Percentiles rank a stretch among this genome's conserved stretches.
These are phyloP conservation scores for Agapanthus africanus DNA, from an alignment of 106 monocot genomes.

Conservation along the genomic window DNA sequence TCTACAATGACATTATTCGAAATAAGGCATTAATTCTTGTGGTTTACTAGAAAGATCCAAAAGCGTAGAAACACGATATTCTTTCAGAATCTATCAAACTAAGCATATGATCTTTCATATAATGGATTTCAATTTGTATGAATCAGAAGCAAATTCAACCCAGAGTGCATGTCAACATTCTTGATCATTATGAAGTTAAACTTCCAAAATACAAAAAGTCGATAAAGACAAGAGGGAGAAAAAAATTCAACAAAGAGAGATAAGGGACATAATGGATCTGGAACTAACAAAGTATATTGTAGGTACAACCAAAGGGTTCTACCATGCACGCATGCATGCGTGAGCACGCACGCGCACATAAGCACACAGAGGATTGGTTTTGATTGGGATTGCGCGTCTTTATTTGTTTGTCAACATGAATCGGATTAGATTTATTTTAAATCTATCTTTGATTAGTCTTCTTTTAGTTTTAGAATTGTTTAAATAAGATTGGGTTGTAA, in stretches of 20 bases:
- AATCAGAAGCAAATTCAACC: not conserved
- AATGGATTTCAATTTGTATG: not conserved
- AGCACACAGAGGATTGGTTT: too few species aligned
- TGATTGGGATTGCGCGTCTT: too few species aligned
- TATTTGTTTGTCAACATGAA: too few species aligned
- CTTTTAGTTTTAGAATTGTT: too few species aligned
- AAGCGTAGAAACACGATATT: not conserved
- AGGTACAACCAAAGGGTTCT: not conserved
- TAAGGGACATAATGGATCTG: not conserved
- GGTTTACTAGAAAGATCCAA: not conserved
- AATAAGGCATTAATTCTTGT: not conserved
- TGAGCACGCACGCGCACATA: not conserved
- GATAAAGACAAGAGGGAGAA: not conserved
- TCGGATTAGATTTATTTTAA: too few species aligned
- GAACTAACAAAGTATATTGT: not conserved
- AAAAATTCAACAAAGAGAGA: not conserved
- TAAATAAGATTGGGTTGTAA: too few species aligned
- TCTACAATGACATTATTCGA: not conserved
- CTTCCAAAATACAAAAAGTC: not conserved
- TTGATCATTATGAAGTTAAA: too few species aligned
- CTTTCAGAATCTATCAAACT: not conserved
- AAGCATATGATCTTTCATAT: not conserved
- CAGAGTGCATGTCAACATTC: too few species aligned
- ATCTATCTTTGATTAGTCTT: too few species aligned
- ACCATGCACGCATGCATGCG: not conserved